Conservation (phyloP, 2,329 filamentous ascomycete species). For the Trichoderma sp. region DNA sequence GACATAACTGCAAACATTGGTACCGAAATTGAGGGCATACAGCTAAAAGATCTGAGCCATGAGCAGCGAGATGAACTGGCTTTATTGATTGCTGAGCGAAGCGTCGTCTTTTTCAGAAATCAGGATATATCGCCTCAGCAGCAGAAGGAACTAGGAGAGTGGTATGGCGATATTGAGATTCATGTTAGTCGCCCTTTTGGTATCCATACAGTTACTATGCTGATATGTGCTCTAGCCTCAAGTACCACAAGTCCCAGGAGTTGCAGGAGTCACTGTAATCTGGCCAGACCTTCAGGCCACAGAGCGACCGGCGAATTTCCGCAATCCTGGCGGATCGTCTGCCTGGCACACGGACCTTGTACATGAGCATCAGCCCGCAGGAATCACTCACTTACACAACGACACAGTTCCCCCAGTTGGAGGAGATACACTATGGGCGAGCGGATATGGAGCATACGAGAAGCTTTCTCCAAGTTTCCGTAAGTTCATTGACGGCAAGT, state of each 20-base stretch:
- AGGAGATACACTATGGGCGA: constrained; percentile 74
- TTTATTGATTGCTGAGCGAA: constrained; percentile 64
- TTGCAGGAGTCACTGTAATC: constrained; percentile 67
- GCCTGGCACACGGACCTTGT: constrained; percentile 74
- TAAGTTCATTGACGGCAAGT: constrained; percentile 68
- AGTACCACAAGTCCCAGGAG: constrained; percentile 70
- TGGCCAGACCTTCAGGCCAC: constrained; percentile 71
- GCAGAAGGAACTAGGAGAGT: constrained; percentile 64
- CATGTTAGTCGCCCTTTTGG: constrained; percentile 56
- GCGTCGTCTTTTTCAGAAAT: constrained; percentile 69
- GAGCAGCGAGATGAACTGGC: constrained; percentile 66
- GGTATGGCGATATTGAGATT: constrained; percentile 68
- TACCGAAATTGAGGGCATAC: constrained; percentile 66
- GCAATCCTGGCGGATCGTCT: constrained; percentile 68
- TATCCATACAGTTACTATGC: not conserved
- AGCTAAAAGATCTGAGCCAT: constrained; percentile 63
- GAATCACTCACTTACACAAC: constrained; percentile 71
- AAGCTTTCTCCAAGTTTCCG: constrained; percentile 73
- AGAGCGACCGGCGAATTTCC: constrained; percentile 64
- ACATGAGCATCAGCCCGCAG: constrained; percentile 71
- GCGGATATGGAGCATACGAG: constrained; percentile 72
- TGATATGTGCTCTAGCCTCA: constrained; percentile 58
- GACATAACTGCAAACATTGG: constrained; percentile 65
- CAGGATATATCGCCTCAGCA: constrained; percentile 65
- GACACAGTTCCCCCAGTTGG: constrained; percentile 67